These are phyloP conservation scores for Candida hispaniensis DNA, from an alignment of 805 yeast species.

Conservation along the genomic window DNA sequence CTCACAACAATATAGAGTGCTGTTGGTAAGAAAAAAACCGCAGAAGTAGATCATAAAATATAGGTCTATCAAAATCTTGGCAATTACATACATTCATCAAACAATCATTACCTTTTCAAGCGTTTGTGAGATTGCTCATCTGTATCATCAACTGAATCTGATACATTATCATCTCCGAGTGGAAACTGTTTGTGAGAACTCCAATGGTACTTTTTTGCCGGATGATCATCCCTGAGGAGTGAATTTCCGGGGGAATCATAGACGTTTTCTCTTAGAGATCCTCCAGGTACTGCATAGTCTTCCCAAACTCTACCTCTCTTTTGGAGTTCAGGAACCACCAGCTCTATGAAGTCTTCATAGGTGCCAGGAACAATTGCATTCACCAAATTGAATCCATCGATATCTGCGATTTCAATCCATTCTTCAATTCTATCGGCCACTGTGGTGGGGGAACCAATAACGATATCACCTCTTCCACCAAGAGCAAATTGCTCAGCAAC, in stretches of 20 bases:
- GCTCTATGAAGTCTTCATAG: slow-evolving; percentile 32
- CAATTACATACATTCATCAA: too few relatives aligned
- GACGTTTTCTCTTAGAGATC: slow-evolving; percentile 32
- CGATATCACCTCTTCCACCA: slow-evolving; percentile 27
- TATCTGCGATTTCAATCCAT: slow-evolving; percentile 33
- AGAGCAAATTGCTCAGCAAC: slow-evolving; percentile 30
- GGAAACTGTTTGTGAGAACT: neutral
- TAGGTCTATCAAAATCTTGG: too few relatives aligned
- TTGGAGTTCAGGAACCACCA: slow-evolving; percentile 32
- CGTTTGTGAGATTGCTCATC: too few relatives aligned
- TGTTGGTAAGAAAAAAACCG: too few relatives aligned
- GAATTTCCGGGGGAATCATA: slow-evolving; percentile 22
- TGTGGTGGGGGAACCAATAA: slow-evolving; percentile 31
- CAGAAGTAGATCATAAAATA: too few relatives aligned
- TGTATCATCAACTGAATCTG: too few relatives aligned
- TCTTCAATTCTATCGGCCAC: slow-evolving; percentile 34
- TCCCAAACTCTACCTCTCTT: slow-evolving; percentile 31
- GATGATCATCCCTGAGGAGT: slow-evolving; percentile 17
- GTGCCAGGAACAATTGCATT: slow-evolving; percentile 33
- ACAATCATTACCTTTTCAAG: too few relatives aligned
- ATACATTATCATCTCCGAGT: too few relatives aligned
- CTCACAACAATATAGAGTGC: too few relatives aligned
- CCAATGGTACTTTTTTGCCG: slow-evolving; percentile 16
- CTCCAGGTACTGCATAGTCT: slow-evolving; percentile 30
- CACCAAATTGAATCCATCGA: slow-evolving; percentile 37